phyloP scores from a whole-genome alignment of 75 land plant genomes.

The Adiantum capillusveneris region DNA sequence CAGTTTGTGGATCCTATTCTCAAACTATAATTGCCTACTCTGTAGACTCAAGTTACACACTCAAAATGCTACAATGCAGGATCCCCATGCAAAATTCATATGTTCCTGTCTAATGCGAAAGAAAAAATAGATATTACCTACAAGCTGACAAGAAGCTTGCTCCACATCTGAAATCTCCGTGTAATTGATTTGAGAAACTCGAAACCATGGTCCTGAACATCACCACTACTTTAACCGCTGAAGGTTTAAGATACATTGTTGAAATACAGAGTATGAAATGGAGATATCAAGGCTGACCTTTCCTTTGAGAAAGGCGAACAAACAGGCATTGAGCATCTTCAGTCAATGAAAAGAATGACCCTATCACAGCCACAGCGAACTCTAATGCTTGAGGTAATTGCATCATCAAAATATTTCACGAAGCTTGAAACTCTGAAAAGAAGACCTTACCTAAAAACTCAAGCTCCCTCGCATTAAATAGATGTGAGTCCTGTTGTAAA shows the following conservation, averaged over 20 bases:
- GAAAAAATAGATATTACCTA: slow-evolving; percentile 27
- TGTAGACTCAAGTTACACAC: no score
- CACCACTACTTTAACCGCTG: not conserved
- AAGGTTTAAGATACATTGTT: not conserved
- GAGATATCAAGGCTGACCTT: slow-evolving; percentile 38
- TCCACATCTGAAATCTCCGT: slow-evolving; percentile 48
- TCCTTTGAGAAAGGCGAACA: slow-evolving; percentile 62
- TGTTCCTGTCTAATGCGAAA: not conserved
- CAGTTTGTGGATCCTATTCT: no score
- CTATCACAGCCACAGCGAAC: slow-evolving; percentile 24
- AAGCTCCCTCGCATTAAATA: slow-evolving; percentile 54
- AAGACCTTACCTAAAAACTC: slow-evolving; percentile 37
- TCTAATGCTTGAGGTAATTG: no score
- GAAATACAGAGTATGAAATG: not conserved
- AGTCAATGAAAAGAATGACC: slow-evolving; percentile 46
- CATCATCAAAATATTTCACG: no score
- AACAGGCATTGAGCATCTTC: slow-evolving; percentile 73
- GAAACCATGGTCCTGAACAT: slow-evolving; percentile 80
- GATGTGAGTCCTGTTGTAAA: slow-evolving; percentile 41
- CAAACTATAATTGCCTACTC: no score
- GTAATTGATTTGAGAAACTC: slow-evolving; percentile 43
- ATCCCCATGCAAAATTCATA: slow-evolving; percentile 1
- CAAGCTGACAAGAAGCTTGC: slow-evolving; percentile 39
- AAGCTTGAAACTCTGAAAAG: not conserved
- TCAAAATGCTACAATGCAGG: no score